Conservation (phyloP, 176 grass and related monocot species). For the Hsuehochloa calcarea region DNA sequence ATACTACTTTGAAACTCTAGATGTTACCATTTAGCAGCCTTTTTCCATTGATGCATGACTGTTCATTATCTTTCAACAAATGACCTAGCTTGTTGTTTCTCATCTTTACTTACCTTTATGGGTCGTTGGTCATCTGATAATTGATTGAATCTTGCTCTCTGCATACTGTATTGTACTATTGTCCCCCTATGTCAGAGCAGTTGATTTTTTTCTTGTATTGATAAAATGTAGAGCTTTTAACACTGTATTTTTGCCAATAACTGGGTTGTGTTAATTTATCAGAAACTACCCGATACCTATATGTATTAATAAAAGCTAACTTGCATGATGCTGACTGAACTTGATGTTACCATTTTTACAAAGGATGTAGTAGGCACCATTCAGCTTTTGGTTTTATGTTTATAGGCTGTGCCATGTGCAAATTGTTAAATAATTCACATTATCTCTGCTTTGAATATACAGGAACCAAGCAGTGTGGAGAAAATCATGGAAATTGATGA, state of each 20-base stretch:
- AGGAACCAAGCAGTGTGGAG: conserved; percentile 98
- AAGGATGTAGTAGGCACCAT: background rate
- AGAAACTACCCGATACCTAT: background rate
- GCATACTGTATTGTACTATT: background rate
- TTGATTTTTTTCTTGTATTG: background rate
- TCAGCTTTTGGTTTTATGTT: background rate
- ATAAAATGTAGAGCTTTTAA: background rate
- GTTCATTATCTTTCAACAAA: background rate
- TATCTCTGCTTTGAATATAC: conserved; percentile 24
- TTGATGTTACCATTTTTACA: background rate
- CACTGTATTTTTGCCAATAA: background rate
- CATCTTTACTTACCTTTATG: background rate
- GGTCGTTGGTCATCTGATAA: background rate
- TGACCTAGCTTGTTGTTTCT: background rate
- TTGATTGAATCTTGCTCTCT: background rate
- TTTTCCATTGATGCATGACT: background rate
- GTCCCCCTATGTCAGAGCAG: background rate
- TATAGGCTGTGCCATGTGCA: background rate
- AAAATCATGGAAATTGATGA: conserved; percentile 99
- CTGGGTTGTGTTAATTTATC: conserved; percentile 3
- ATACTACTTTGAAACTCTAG: background rate
- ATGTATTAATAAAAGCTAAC: background rate
- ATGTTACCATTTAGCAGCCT: background rate
- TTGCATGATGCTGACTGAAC: background rate
- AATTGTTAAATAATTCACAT: conserved; percentile 14